A percentile compares a stretch with the other conserved stretches of the same genome.
phyloP scores from a whole-genome alignment of 78 protist genomes.

The slime mould (Dictyostelium discoideum) region DNA sequence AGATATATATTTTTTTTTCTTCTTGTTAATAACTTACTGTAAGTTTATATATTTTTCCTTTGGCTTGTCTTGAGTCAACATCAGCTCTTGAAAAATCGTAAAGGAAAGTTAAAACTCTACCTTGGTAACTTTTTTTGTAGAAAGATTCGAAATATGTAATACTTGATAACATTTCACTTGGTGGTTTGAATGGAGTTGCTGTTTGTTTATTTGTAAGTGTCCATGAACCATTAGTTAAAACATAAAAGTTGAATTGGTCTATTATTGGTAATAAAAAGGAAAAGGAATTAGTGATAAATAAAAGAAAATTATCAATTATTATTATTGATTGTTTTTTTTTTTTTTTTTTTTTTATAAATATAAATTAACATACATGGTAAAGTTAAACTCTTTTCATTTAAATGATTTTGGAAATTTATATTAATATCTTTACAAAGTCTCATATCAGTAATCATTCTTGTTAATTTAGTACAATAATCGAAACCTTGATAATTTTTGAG shows the following conservation, averaged over 20 bases:
- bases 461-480: slow-evolving; percentile 71
- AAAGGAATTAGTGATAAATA: no score
- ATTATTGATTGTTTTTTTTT: no score
- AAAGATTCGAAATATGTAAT: slow-evolving; percentile 81
- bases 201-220: slow-evolving; percentile 57
- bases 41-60: slow-evolving; percentile 69
- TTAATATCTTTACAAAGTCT: slow-evolving; percentile 79
- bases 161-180: slow-evolving; percentile 65
- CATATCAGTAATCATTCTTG: slow-evolving; percentile 95
- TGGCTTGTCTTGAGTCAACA: slow-evolving; percentile 76
- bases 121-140: slow-evolving; percentile 87
- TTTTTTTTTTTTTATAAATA: no score
- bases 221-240: slow-evolving; percentile 95
- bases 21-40: neutral
- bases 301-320: no score
- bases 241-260: slow-evolving; percentile 87
- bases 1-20: neutral
- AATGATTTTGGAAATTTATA: slow-evolving; percentile 75
- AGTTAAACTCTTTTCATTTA: slow-evolving; percentile 29
- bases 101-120: slow-evolving; percentile 90
- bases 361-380: slow-evolving; percentile 46
- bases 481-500: slow-evolving; percentile 77
- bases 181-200: slow-evolving; percentile 70
- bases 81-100: slow-evolving; percentile 91
- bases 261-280: neutral